Evolutionary conservation across 2,329 filamentous ascomycete genomes (phyloP).

Genomic region (Colletotrichum shisoi): DNA sequence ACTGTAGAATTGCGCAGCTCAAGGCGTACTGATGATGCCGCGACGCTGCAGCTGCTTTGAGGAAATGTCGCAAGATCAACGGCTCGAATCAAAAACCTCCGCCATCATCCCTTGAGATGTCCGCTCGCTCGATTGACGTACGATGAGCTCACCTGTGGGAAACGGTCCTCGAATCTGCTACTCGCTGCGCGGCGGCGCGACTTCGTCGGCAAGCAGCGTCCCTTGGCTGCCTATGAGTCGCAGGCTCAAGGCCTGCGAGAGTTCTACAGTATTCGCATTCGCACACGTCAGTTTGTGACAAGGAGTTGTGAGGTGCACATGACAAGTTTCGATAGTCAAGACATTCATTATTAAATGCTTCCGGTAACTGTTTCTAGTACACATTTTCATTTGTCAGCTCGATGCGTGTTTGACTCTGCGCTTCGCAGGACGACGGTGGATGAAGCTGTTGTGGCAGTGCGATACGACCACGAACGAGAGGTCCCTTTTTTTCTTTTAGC

Average conservation of each 20-base stretch:
- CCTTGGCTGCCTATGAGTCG: neutral
- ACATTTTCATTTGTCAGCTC: no score
- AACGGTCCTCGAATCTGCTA: constrained; percentile 7
- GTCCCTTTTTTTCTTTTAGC: rapidly evolving
- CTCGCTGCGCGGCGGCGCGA: constrained; percentile 1
- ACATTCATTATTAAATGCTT: neutral
- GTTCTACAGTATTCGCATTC: constrained; percentile 4
- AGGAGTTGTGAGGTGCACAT: neutral
- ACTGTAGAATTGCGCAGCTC: neutral
- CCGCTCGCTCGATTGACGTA: neutral
- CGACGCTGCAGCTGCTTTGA: neutral
- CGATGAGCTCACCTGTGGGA: neutral
- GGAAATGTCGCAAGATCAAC: neutral
- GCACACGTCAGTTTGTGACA: neutral
- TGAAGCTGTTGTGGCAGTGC: no score
- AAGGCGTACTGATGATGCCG: neutral
- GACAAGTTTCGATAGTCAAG: neutral
- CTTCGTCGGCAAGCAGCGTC: neutral
- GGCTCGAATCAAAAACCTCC: neutral
- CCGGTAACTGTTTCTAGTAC: no score
- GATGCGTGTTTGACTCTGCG: no score
- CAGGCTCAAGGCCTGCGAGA: neutral
- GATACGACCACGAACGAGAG: no score
- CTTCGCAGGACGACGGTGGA: no score
- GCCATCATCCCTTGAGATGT: constrained; percentile 16